These are phyloP conservation scores for Zea mays DNA, from an alignment of 176 grass and related monocot species.

Conservation along the genomic window DNA sequence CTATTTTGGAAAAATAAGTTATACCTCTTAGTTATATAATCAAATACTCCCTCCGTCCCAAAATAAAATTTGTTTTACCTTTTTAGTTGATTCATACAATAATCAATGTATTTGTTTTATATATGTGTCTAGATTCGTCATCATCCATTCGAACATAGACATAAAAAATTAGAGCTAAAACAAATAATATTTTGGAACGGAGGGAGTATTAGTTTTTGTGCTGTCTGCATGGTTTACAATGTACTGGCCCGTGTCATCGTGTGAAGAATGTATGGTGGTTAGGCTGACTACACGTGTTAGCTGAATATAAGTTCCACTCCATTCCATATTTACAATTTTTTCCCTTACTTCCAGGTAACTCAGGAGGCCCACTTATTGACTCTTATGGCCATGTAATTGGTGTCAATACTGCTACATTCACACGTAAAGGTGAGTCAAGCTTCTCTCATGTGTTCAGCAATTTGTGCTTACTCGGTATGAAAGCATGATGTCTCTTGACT, in stretches of 20 bases:
- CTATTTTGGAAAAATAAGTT: neutral
- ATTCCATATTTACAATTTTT: conserved; percentile 17
- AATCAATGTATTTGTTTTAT: no score
- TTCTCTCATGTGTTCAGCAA: conserved; percentile 13
- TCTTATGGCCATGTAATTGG: conserved; percentile 93
- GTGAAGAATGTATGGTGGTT: neutral
- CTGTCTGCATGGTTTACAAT: neutral
- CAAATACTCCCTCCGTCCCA: no score
- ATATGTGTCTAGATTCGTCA: no score
- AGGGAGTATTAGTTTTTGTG: neutral
- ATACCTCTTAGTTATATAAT: neutral
- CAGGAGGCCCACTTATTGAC: conserved; percentile 83
- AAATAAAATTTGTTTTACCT: no score
- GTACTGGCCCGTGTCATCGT: neutral
- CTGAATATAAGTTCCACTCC: neutral
- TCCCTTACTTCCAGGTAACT: conserved; percentile 57
- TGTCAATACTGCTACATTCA: conserved; percentile 89
- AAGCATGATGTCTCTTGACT: conserved; percentile 7
- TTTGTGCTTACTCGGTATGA: conserved; percentile 16
- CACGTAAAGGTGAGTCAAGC: conserved; percentile 65
- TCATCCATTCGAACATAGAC: no score
- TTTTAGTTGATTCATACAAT: no score
- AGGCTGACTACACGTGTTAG: neutral
- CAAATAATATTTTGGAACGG: no score
- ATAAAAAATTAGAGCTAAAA: no score